Base-by-base conservation (phyloP, 164 flowering plant genomes). In the Akebia trifoliata region DNA sequence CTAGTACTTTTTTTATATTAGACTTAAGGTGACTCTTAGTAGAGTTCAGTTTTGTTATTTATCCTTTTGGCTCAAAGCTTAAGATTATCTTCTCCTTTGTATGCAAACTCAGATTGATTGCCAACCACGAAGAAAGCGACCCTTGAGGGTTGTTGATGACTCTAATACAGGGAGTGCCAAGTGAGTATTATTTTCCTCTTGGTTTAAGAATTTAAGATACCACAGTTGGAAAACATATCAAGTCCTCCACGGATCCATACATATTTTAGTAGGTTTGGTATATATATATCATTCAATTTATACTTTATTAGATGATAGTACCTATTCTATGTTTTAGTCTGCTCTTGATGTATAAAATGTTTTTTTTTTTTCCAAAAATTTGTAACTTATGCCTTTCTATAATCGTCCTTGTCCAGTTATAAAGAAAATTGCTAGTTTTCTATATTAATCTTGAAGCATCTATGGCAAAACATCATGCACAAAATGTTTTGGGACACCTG, bases 401-500 rank as follows among this genome's bases (percentile, higher is more conserved):
- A n/a, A n/a, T n/a, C n/a, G n/a, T n/a, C n/a, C n/a, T n/a, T n/a
- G n/a, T n/a, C n/a, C n/a, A n/a, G n/a, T n/a, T n/a, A n/a, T n/a
- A n/a, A n/a, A n/a, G n/a, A n/a, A n/a, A n/a, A n/a, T n/a, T n/a
- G n/a, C n/a, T n/a, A n/a, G n/a, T 93, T 42, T 93, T 93, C 63
- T 93, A 82, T 59, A 74, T 90, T 17, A 96, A 93, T 63, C 86
- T 93, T 67, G 95, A 93, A 79, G 99, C 99, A 44, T 93, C 99
- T 8, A 90, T 93, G 96, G 97, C 92, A 7, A 96, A 90, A 10
- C 75, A 77, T 30, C 86, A 92, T 35, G 92, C 95, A 4, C 99
- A 93, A 63, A 50, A 73, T 72, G 97, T 97, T 68, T 62, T 93
- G 61, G 83, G 74, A 34, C 92, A 90, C 74, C 68, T 93, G 50